A percentile compares a stretch with the other conserved stretches of the same genome.
phyloP scores from a whole-genome alignment of 805 yeast species.

The Candida argentea region DNA sequence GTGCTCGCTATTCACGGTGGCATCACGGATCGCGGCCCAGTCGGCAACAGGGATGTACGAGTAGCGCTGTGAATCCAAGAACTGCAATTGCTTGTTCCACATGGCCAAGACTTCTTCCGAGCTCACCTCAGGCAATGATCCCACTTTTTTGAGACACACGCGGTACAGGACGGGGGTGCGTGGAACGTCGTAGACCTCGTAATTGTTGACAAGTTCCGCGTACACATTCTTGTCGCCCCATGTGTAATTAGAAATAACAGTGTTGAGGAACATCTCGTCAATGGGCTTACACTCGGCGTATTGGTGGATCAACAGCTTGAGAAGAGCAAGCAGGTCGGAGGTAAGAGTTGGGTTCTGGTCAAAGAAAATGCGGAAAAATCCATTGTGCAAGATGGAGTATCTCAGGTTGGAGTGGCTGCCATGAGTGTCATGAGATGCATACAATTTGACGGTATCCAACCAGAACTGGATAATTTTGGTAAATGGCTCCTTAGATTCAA shows the following conservation, averaged over 20 bases:
- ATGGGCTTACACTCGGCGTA: constrained; percentile 49
- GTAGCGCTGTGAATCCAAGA: constrained; percentile 41
- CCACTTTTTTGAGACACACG: constrained; percentile 62
- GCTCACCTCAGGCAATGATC: constrained; percentile 46
- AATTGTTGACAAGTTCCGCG: constrained; percentile 52
- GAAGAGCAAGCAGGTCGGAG: constrained; percentile 44
- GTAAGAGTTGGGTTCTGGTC: constrained; percentile 41
- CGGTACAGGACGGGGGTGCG: constrained; percentile 65
- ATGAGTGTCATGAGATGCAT: constrained; percentile 28
- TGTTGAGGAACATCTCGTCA: constrained; percentile 78
- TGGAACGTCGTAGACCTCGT: constrained; percentile 43
- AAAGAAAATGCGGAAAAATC: constrained; percentile 62
- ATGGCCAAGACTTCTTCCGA: constrained; percentile 40
- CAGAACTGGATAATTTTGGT: constrained; percentile 52
- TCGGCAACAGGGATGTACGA: constrained; percentile 69
- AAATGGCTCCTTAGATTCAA: constrained; percentile 46
- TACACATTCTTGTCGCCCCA: constrained; percentile 64
- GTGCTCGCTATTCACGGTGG: constrained; percentile 44
- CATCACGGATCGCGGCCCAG: constrained; percentile 77
- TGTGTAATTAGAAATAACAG: constrained; percentile 52
- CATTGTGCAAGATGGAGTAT: constrained; percentile 60
- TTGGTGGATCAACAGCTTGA: constrained; percentile 45
- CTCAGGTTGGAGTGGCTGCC: constrained; percentile 43
- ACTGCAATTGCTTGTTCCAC: constrained; percentile 42
- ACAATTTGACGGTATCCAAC: constrained; percentile 50